Conservation (phyloP, 2,329 filamentous ascomycete genomes). For the Fusarium solani-melongenae region DNA sequence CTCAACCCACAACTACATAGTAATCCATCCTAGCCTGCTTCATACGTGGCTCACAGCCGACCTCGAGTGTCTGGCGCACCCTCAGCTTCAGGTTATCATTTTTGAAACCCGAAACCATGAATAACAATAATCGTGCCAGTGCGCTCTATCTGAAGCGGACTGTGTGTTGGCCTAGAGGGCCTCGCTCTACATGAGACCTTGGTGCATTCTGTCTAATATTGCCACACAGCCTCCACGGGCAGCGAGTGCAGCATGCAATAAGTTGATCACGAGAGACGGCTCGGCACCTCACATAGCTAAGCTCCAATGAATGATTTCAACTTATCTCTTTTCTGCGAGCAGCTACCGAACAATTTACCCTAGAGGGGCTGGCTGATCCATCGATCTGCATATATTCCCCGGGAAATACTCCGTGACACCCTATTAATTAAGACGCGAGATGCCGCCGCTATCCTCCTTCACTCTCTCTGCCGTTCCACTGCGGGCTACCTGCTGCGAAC, state of each 20-base stretch:
- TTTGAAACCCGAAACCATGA: background rate
- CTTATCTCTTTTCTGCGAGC: background rate
- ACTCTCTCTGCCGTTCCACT: background rate
- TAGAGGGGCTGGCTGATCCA: conserved; percentile 26
- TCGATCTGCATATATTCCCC: conserved; percentile 38
- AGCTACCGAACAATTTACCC: conserved; percentile 31
- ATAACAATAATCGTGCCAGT: background rate
- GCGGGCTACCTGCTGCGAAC: background rate
- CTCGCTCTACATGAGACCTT: conserved; percentile 4
- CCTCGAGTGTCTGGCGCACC: background rate
- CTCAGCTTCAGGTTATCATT: background rate
- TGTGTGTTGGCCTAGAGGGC: background rate
- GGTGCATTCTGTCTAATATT: background rate
- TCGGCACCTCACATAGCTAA: background rate
- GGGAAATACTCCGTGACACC: conserved; percentile 43
- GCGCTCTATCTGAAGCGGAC: background rate
- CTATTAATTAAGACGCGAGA: conserved; percentile 32
- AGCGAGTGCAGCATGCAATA: background rate
- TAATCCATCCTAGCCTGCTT: background rate
- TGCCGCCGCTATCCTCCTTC: conserved; percentile 6
- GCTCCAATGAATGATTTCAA: conserved; percentile 1
- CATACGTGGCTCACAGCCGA: background rate
- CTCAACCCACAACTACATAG: background rate
- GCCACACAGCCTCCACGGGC: background rate
- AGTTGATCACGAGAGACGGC: background rate